Base-by-base conservation (phyloP, 2,329 filamentous ascomycete genomes). In the Colletotrichum chrysophilum region DNA sequence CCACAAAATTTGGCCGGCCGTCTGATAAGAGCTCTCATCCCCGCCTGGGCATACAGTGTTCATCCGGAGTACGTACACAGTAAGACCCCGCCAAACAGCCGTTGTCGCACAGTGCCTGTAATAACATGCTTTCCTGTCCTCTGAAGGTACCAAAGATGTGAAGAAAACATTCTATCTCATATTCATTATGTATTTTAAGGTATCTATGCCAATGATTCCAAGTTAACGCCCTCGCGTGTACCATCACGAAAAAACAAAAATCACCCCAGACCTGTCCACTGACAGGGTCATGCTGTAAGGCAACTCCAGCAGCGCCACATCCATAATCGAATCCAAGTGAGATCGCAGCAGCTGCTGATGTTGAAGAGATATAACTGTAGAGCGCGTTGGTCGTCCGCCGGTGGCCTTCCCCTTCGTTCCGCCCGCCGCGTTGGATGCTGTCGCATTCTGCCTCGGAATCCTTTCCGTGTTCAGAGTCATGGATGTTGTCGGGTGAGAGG, bases 201-300 rank as follows among this genome's bases (percentile, higher is more conserved):
- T 76, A 77, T 77, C 74, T 67, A 60, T 64, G 30, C 36, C 6
- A 38, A 55, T 13, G 62, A 36, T 56, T 26, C 26, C 28, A 21
- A 60, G 7, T 48, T 21, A 76, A 75, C 61, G 74, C 69, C 74
- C 18, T 30, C 10, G 36, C 21, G 9, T 5, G 30, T 32, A 28
- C 48, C 66, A 16, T 62, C 69, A 78, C 13, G 77, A 77, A 81
- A 93, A 98, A 69, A 98, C 93, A 88, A 97, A 98, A 61, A 98
- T 92, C 83, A 96, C 93, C 1, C 97, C 97, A 52, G 93, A 94
- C 79, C 96, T 89, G 87, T 99, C 97, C 70, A 94, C 96, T 78
- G 94, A 97, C 66, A 98, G 89, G 38, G 96, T 94, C 95, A 98
- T 98, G 6, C 94, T 94, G 84, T 98, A 98, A 28, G 97, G 97